A percentile compares a stretch with the other conserved stretches of the same genome.
These are phyloP conservation scores for Dothistroma pini DNA, from an alignment of 2,329 filamentous ascomycete genomes.

Conservation along the genomic window DNA sequence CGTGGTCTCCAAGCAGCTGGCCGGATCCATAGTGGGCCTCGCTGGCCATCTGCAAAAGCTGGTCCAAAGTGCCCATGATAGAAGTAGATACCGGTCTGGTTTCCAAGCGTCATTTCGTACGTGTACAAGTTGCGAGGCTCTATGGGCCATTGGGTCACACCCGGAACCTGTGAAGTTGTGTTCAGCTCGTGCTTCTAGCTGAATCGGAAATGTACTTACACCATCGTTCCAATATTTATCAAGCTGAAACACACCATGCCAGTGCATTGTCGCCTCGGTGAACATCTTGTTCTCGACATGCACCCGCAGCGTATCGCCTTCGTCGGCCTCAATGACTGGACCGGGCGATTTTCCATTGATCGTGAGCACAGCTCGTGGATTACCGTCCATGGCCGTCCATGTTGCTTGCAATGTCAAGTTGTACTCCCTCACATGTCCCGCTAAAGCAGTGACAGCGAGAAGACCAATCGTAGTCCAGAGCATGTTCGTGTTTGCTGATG, in stretches of 20 bases:
- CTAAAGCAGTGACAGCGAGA: not conserved
- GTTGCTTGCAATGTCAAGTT: not conserved
- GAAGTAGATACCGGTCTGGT: constrained; percentile 19
- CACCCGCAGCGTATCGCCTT: constrained; percentile 44
- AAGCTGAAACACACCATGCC: constrained; percentile 9
- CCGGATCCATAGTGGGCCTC: constrained; percentile 20
- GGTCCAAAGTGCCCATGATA: constrained; percentile 22
- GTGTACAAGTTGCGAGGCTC: constrained; percentile 17
- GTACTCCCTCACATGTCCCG: not conserved
- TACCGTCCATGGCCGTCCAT: constrained; percentile 12
- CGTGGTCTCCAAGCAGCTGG: constrained; percentile 15
- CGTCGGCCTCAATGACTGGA: constrained; percentile 45
- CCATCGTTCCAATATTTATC: constrained; percentile 8
- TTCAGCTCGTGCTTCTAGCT: too few relatives aligned
- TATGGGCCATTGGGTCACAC: constrained; percentile 21
- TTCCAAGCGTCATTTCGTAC: constrained; percentile 19
- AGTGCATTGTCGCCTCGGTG: constrained; percentile 19
- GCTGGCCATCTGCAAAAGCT: constrained; percentile 18
- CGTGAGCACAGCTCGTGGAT: constrained; percentile 11
- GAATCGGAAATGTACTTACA: constrained; percentile 4
- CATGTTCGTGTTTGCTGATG: too few relatives aligned
- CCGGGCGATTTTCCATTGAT: constrained; percentile 45
- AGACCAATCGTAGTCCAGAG: not conserved
- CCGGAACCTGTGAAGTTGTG: constrained; percentile 9
- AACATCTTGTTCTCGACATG: constrained; percentile 40